Evolutionary conservation across 345 rosid species (phyloP).

Genomic region (Hirschfeldia incana): DNA sequence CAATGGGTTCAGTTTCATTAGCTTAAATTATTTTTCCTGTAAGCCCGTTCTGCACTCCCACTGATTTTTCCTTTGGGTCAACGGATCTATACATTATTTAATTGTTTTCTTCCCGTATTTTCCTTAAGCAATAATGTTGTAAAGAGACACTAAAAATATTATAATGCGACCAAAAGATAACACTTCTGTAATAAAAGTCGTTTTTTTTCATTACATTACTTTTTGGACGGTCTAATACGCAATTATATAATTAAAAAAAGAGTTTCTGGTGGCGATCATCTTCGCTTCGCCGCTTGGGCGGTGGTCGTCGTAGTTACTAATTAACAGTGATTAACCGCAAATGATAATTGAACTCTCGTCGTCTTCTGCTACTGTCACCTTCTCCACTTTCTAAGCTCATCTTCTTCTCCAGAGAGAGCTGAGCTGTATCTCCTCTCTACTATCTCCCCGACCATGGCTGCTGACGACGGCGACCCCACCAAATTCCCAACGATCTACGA

Average conservation of each 20-base stretch:
- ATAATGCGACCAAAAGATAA: neutral
- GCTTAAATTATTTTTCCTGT: neutral
- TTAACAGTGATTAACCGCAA: neutral
- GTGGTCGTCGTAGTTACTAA: constrained; percentile 2
- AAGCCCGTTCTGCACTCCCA: neutral
- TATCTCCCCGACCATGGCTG: constrained; percentile 49
- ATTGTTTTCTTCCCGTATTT: neutral
- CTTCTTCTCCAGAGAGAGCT: neutral
- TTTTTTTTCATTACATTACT: neutral
- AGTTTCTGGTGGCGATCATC: constrained; percentile 17
- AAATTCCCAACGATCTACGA: constrained; percentile 39
- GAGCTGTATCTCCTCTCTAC: constrained; percentile 31
- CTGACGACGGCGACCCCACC: constrained; percentile 52
- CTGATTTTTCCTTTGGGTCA: neutral
- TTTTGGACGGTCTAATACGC: neutral
- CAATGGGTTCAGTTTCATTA: neutral
- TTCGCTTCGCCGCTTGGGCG: constrained; percentile 41
- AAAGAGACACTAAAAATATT: neutral
- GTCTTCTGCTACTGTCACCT: constrained; percentile 5
- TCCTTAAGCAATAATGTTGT: neutral
- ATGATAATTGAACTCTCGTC: constrained; percentile 4
- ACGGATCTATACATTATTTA: neutral
- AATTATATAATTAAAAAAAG: neutral
- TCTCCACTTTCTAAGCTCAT: constrained; percentile 2
- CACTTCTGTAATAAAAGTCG: neutral